phyloP scores from a whole-genome alignment of 768 basidiomycete species.

The Leccinum longicurvipes region DNA sequence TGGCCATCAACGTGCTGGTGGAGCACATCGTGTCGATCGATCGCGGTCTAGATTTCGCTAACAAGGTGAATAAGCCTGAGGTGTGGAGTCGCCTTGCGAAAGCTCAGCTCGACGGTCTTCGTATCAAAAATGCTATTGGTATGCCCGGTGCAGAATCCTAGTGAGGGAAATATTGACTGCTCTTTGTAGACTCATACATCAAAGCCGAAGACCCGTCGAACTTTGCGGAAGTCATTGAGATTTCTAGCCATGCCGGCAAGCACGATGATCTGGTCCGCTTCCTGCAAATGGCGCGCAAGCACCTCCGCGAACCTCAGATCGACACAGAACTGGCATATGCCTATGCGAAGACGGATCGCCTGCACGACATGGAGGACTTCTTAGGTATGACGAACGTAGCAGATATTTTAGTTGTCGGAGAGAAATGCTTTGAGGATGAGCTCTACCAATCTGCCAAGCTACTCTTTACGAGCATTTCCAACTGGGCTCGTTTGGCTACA shows the following conservation, averaged over 20 bases:
- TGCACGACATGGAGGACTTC: slow-evolving; percentile 99
- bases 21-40: slow-evolving; percentile 98
- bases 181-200: slow-evolving; percentile 83
- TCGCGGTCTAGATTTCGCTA: slow-evolving; percentile 92
- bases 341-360: slow-evolving; percentile 94
- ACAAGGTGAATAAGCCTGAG: slow-evolving; percentile 92
- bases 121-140: slow-evolving; percentile 98
- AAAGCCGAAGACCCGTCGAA: slow-evolving; percentile 95
- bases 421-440: slow-evolving; percentile 99
- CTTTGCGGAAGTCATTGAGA: slow-evolving; percentile 94
- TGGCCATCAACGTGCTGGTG: slow-evolving; percentile 96
- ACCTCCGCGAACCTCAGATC: slow-evolving; percentile 93
- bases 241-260: slow-evolving; percentile 88
- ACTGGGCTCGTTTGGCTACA: slow-evolving; percentile 97
- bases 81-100: slow-evolving; percentile 99
- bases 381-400: slow-evolving; percentile 98
- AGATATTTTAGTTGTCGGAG: slow-evolving; percentile 93
- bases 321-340: slow-evolving; percentile 98
- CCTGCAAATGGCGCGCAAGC: slow-evolving; percentile 98
- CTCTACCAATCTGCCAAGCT: slow-evolving; percentile 96
- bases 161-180: background rate
- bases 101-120: slow-evolving; percentile 95
- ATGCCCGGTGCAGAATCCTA: slow-evolving; percentile 20
- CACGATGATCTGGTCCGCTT: slow-evolving; percentile 93
- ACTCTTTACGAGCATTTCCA: slow-evolving; percentile 94